phyloP scores from a whole-genome alignment of 805 yeast genomes.

The Metschnikowia lachancei region DNA sequence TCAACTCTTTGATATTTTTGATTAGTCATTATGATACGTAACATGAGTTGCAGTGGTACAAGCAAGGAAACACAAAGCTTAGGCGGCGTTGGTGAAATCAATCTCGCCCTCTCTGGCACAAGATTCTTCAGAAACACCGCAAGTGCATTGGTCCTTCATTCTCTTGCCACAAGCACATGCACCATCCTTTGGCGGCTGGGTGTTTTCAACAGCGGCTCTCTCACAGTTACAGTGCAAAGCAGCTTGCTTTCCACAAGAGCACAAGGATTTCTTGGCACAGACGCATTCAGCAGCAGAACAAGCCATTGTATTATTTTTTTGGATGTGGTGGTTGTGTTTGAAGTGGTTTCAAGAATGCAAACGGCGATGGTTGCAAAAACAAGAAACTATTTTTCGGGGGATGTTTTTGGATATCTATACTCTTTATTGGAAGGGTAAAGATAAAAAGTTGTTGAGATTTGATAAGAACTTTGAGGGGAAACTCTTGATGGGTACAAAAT shows the following conservation, averaged over 20 bases:
- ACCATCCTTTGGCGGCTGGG: slow-evolving; percentile 36
- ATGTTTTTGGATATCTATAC: background rate
- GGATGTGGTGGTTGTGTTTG: background rate
- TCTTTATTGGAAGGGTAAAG: background rate
- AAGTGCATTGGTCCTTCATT: slow-evolving; percentile 51
- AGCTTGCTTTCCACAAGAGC: slow-evolving; percentile 61
- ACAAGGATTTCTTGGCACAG: slow-evolving; percentile 60
- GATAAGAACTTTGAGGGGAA: background rate
- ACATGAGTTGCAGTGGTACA: too few relatives aligned
- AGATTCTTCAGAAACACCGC: slow-evolving; percentile 45
- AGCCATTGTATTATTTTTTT: slow-evolving; percentile 10
- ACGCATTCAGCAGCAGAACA: slow-evolving; percentile 46
- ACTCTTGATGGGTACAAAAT: too few relatives aligned
- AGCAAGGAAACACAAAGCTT: background rate
- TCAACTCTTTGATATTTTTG: too few relatives aligned
- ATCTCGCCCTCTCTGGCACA: slow-evolving; percentile 55
- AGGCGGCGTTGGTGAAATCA: slow-evolving; percentile 44
- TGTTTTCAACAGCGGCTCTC: slow-evolving; percentile 51
- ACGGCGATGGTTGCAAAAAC: slow-evolving; percentile 2
- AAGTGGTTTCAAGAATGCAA: background rate
- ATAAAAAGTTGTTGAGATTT: background rate
- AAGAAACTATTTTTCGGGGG: background rate
- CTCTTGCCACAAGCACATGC: slow-evolving; percentile 64
- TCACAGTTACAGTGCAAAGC: slow-evolving; percentile 58
- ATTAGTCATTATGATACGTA: background rate